Base-by-base conservation (phyloP, 495 filamentous ascomycete genomes). In the Lasiosphaeris hirsuta region DNA sequence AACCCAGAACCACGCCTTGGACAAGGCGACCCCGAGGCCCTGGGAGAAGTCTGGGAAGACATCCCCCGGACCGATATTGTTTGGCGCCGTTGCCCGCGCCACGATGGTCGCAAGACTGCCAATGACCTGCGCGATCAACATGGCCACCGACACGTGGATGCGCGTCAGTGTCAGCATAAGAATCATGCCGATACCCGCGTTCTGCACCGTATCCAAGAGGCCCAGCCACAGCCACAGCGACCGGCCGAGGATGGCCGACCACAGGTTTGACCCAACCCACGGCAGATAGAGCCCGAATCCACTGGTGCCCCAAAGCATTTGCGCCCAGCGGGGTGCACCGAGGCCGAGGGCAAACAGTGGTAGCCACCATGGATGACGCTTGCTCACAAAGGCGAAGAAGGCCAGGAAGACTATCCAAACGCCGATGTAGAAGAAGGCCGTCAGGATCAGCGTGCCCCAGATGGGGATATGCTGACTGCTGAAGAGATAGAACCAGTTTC, bases 1-100 rank as follows among this genome's bases (percentile, higher is more conserved):
- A 54, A 86, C 65, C 84, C 85, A 89, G 64, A 89, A 89, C 75
- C 78, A 80, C 4, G 76, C 69, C 54, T 81, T 79, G 1, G 63
- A 71, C 41, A 88, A 54, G 1, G 80, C 77, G 9, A 69, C 56
- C 48, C 41, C 33, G 19, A 62, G 47, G 0, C 68, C 71, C 10
- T 66, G 51, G 0, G 73, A 73, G 47, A 85, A 72, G 62, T 81
- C 74, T 0, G 83, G 83, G 61, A 86, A 86, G 10, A 84, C 77
- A 19, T 69, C 62, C 2, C 81, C 81, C 11, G 83, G 83, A 0
- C 83, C 83, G 30, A 78, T 63, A 11, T 68, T 68, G 65, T 85
- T 67, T 10, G 81, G 80, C 39, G 83, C 82, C 15, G 72, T 78
- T 0, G 78, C 81, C 18, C 81, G 57, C 0, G 79, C 82, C 17